Conservation (phyloP, 768 basidiomycete genomes). For the Lactarius trivialis region DNA sequence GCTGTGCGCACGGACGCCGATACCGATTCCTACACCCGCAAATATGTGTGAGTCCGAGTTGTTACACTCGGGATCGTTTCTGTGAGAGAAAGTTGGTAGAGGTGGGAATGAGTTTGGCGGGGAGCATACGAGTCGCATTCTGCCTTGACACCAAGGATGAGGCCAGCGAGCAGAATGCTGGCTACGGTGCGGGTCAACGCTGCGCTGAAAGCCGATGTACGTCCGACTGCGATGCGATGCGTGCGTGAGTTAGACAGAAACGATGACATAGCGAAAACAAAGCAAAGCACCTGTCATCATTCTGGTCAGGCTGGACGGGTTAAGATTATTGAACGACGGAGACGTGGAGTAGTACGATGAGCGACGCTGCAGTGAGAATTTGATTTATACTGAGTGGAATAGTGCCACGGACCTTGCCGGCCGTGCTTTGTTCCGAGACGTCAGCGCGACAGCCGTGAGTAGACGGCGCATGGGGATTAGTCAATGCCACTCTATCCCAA, state of each 20-base stretch:
- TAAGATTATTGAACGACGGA: too few relatives aligned
- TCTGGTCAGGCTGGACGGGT: too few relatives aligned
- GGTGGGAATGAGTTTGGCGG: too few relatives aligned
- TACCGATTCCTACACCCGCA: conserved; percentile 1
- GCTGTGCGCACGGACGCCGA: neutral
- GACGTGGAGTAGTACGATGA: neutral
- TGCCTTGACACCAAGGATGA: conserved; percentile 6
- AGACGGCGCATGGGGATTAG: neutral
- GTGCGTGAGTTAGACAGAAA: neutral
- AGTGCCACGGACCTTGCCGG: neutral
- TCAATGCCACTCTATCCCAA: too few relatives aligned
- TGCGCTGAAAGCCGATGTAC: neutral
- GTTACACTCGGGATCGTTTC: neutral
- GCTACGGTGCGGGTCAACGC: neutral
- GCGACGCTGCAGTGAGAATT: neutral
- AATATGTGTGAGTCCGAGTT: neutral
- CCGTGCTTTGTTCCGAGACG: too few relatives aligned
- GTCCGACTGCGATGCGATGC: neutral
- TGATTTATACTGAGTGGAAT: neutral
- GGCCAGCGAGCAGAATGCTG: neutral
- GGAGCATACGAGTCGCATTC: neutral
- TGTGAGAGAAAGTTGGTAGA: neutral
- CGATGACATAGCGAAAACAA: too few relatives aligned
- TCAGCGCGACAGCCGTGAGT: too few relatives aligned
- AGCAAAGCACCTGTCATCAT: neutral